phyloP scores from a whole-genome alignment of 495 filamentous ascomycete species.

The Penicillium simplicissimum region DNA sequence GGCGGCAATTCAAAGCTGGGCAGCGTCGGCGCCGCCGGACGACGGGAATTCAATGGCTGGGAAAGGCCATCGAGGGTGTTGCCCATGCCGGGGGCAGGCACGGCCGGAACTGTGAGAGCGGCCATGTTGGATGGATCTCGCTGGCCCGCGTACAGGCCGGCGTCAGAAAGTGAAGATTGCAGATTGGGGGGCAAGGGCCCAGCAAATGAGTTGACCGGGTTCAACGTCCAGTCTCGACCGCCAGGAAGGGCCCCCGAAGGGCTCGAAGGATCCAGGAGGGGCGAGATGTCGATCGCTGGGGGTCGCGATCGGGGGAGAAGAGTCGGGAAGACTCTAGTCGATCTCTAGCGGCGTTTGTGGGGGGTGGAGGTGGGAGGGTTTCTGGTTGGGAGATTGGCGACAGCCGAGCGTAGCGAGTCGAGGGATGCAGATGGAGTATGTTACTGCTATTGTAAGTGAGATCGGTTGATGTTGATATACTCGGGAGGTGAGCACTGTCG shows the following conservation, averaged over 20 bases:
- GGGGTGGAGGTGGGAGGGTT: background rate
- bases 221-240: slow-evolving; percentile 46
- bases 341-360: background rate
- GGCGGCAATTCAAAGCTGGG: slow-evolving; percentile 65
- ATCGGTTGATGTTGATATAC: slow-evolving; percentile 2
- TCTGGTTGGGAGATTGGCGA: background rate
- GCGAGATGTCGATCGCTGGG: slow-evolving; percentile 34
- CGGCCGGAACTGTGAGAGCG: slow-evolving; percentile 45
- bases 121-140: slow-evolving; percentile 43
- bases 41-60: slow-evolving; percentile 57
- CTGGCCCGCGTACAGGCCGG: slow-evolving; percentile 39
- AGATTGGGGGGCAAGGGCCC: slow-evolving; percentile 22
- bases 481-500: background rate
- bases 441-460: background rate
- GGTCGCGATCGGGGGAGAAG: slow-evolving; percentile 36
- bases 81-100: slow-evolving; percentile 49
- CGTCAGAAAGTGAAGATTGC: slow-evolving; percentile 33
- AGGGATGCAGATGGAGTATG: background rate
- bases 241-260: slow-evolving; percentile 41
- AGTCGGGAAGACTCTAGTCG: slow-evolving; percentile 22
- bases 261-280: slow-evolving; percentile 53
- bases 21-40: slow-evolving; percentile 60
- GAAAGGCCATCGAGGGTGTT: slow-evolving; percentile 44
- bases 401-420: background rate
- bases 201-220: slow-evolving; percentile 25